phyloP scores from a whole-genome alignment of 179 eudicot species.

The Drosera spatulata region DNA sequence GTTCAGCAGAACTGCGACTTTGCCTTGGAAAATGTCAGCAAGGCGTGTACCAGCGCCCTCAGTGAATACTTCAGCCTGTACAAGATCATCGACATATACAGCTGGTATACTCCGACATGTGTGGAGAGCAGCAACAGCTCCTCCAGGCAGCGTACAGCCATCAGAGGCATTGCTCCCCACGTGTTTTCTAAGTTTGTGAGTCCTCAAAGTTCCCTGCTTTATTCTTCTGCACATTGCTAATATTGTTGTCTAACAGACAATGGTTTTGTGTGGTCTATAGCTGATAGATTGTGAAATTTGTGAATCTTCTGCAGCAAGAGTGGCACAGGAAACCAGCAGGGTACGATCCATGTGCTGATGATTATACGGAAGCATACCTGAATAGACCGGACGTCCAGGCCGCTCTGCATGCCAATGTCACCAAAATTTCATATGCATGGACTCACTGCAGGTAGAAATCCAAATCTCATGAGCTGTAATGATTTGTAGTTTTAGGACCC shows the following conservation, averaged over 20 bases:
- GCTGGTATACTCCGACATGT: conserved; percentile 65
- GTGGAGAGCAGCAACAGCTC: conserved; percentile 6
- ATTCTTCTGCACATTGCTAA: too few relatives aligned
- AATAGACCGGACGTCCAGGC: conserved; percentile 69
- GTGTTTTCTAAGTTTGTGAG: conserved; percentile 54
- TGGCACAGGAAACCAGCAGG: conserved; percentile 54
- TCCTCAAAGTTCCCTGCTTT: conserved; percentile 1
- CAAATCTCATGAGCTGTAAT: too few relatives aligned
- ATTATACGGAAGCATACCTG: conserved; percentile 51
- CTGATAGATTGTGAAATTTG: background rate
- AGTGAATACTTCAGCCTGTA: conserved; percentile 51
- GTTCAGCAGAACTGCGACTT: conserved; percentile 52
- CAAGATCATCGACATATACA: conserved; percentile 79
- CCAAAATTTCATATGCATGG: conserved; percentile 70
- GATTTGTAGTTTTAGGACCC: too few relatives aligned
- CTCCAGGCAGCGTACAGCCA: conserved; percentile 8
- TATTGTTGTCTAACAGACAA: too few relatives aligned
- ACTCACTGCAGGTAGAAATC: conserved; percentile 57
- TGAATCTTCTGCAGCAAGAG: conserved; percentile 14
- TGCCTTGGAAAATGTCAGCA: conserved; percentile 7
- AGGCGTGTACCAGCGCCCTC: conserved; percentile 29
- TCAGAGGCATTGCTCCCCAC: conserved; percentile 38
- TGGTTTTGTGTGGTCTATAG: too few relatives aligned
- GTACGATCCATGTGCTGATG: conserved; percentile 64
- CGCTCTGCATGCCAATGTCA: conserved; percentile 83